Conservation (phyloP, 805 yeast species). For the Ogataea trehalophila region DNA sequence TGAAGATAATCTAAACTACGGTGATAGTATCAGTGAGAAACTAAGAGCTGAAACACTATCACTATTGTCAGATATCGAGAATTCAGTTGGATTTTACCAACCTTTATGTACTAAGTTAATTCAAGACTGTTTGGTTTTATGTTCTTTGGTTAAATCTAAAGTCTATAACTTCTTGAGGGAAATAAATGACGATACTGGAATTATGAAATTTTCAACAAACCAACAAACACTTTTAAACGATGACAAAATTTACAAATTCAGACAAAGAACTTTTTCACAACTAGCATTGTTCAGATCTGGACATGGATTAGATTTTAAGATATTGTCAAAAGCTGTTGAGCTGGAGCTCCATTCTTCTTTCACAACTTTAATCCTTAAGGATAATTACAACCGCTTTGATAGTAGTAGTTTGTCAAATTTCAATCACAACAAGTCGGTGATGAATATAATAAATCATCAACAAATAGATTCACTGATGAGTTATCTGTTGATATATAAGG, state of each 20-base stretch:
- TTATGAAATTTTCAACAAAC: constrained; percentile 16
- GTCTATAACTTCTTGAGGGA: constrained; percentile 15
- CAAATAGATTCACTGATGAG: constrained; percentile 17
- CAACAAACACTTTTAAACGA: constrained; percentile 10
- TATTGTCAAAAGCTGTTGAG: constrained; percentile 22
- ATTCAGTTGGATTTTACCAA: constrained; percentile 6
- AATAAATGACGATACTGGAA: constrained; percentile 15
- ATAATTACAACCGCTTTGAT: constrained; percentile 9
- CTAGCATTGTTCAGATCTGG: constrained; percentile 24
- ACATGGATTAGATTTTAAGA: constrained; percentile 22
- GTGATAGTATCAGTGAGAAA: constrained; percentile 3
- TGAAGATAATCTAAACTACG: constrained; percentile 17
- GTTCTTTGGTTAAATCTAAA: constrained; percentile 32
- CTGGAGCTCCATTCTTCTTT: constrained; percentile 20
- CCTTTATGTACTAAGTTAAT: constrained; percentile 10
- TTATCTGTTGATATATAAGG: constrained; percentile 23
- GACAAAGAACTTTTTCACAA: constrained; percentile 20
- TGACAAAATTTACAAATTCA: constrained; percentile 17
- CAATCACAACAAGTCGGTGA: constrained; percentile 6
- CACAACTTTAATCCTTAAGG: constrained; percentile 15
- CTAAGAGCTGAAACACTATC: constrained; percentile 6
- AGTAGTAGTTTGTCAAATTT: constrained; percentile 1
- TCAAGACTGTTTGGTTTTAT: constrained; percentile 30
- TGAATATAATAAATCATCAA: constrained; percentile 10
- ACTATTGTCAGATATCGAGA: constrained; percentile 12